These are phyloP conservation scores for Solanum tarijense DNA, from an alignment of 257 asterid species.

Conservation along the genomic window DNA sequence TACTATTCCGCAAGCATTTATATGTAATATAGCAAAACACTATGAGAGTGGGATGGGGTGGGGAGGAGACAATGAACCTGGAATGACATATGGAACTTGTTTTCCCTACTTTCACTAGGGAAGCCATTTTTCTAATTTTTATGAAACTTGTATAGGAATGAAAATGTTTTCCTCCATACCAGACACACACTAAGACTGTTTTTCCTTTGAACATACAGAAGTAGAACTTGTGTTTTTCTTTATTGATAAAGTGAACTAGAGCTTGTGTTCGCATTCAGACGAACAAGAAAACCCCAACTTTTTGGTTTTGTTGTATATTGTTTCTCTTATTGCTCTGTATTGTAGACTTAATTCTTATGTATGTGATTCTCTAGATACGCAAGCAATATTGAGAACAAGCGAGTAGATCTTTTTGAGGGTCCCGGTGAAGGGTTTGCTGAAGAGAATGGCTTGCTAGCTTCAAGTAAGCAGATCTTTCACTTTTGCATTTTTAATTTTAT, in stretches of 20 bases:
- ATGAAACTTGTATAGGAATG: neutral
- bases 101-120: neutral
- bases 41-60: neutral
- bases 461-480: slow-evolving; percentile 42
- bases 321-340: neutral
- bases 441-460: slow-evolving; percentile 87
- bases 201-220: neutral
- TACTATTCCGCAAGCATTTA: neutral
- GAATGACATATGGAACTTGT: neutral
- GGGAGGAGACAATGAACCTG: neutral
- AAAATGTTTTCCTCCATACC: neutral
- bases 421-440: slow-evolving; percentile 87
- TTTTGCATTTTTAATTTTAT: neutral
- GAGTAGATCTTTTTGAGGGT: slow-evolving; percentile 93
- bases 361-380: slow-evolving; percentile 55
- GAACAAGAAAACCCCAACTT: neutral
- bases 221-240: neutral
- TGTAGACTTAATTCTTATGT: neutral
- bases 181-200: neutral
- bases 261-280: neutral
- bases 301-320: neutral
- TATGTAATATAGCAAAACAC: neutral
- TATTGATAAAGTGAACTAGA: neutral
- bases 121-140: neutral
- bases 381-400: slow-evolving; percentile 75